Evolutionary conservation across 106 monocot species (phyloP).

Genomic region (Triglochin maritima): DNA sequence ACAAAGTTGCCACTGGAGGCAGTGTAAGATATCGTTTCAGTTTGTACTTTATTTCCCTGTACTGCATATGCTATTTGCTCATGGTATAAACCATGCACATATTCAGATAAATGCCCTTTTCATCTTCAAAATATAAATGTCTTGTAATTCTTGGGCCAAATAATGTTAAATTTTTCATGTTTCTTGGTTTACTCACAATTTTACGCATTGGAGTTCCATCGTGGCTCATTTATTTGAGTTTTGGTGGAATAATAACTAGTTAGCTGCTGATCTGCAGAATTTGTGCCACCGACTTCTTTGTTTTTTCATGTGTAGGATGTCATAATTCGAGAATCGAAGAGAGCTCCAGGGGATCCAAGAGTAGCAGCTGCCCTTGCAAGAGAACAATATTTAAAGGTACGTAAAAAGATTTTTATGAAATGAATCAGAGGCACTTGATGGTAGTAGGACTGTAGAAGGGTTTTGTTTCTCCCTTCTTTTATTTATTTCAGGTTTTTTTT

Average conservation of each 20-base stretch:
- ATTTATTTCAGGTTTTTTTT: not conserved
- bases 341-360: constrained; percentile 53
- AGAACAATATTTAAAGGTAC: constrained; percentile 67
- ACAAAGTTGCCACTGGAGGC: constrained; percentile 70
- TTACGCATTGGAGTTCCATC: not conserved
- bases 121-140: no score
- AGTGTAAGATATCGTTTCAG: constrained; percentile 27
- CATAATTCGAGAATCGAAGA: constrained; percentile 61
- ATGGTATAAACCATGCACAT: not conserved
- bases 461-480: not conserved
- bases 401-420: not conserved
- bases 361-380: constrained; percentile 47
- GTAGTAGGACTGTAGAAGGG: not conserved
- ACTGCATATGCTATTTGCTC: not conserved
- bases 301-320: constrained; percentile 42
- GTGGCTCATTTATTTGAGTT: not conserved
- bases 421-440: not conserved
- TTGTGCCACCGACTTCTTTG: no score
- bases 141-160: no score
- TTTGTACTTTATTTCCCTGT: not conserved
- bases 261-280: no score
- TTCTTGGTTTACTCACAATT: not conserved
- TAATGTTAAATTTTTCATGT: not conserved
- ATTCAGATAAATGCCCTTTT: not conserved
- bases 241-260: no score